Base-by-base conservation (phyloP, 1,284 basidiomycete species). In the Takashimella tepidaria region DNA sequence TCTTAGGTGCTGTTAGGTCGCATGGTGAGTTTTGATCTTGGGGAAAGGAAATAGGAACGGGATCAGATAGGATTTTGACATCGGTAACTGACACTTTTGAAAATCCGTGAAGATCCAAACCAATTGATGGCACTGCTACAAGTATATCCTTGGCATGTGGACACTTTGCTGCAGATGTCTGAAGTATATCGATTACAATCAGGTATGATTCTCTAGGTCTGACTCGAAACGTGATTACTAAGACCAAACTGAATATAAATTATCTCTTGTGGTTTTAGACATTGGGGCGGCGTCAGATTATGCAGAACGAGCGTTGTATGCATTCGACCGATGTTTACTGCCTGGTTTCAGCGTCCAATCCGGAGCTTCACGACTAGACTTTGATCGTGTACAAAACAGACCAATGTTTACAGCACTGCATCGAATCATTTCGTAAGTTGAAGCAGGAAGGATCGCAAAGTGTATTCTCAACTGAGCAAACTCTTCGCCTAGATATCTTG, bases 141-240 rank as follows among this genome's bases (percentile, higher is more conserved):
- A 46, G 75, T 77, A 3, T 75, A 77, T 54, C 79, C 79, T 0
- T 96, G 90, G 82, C 92, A 96, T 64, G 88, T 86, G 1, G 92
- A 97, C 72, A 93, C 92, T 0, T 78, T 93, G 0, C 79, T 96
- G 1, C 92, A 96, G 67, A 79, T 95, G 22, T 85, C 88, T 41
- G 79, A 78, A 47, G 74, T 92, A 2, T 89, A 85, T 68, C 81
- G 86, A 37, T 86, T 92, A 68, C 82, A 89, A 63, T 89, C 90
- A 79, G 88, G 89, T 88, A 45, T n/a, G n/a, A n/a, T n/a, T n/a
- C n/a, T n/a, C n/a, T n/a, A n/a, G n/a, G n/a, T n/a, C n/a, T n/a
- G n/a, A n/a, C n/a, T n/a, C n/a, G n/a, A n/a, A 43, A 76, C 56
- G 19, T 8, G 8, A 24, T 21, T 23, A 6, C 20, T 27, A 3